These are phyloP conservation scores for Babesia bigemina DNA, from an alignment of 169 alveolate species.

Conservation along the genomic window DNA sequence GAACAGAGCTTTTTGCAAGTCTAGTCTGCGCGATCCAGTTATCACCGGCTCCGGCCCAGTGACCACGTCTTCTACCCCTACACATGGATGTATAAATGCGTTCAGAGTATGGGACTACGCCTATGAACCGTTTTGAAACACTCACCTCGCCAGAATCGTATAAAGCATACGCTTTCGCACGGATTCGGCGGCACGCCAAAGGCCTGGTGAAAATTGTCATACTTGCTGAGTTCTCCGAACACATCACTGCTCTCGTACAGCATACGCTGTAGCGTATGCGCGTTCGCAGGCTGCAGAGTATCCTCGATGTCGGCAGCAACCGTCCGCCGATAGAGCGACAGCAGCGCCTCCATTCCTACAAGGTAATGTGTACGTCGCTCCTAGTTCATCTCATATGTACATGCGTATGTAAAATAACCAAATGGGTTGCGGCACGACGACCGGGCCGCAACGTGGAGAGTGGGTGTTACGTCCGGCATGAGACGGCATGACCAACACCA, in stretches of 20 bases:
- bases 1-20: slow-evolving; percentile 34
- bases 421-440: background rate
- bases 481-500: background rate
- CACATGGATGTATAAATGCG: background rate
- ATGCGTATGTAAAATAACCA: background rate
- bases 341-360: slow-evolving; percentile 47
- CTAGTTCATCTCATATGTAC: background rate
- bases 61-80: slow-evolving; percentile 48
- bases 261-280: slow-evolving; percentile 45
- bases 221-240: slow-evolving; percentile 51
- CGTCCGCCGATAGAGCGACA: slow-evolving; percentile 49
- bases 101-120: too few species aligned
- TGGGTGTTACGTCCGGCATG: background rate
- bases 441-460: background rate
- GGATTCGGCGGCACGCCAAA: slow-evolving; percentile 57
- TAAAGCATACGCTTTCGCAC: slow-evolving; percentile 47
- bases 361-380: background rate
- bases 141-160: slow-evolving; percentile 58
- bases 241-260: slow-evolving; percentile 40
- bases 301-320: slow-evolving; percentile 37
- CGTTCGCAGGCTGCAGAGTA: slow-evolving; percentile 46
- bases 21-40: background rate
- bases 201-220: slow-evolving; percentile 51
- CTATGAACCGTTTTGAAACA: background rate
- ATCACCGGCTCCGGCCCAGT: slow-evolving; percentile 23